phyloP scores from a whole-genome alignment of 768 basidiomycete genomes.

The Suillus variegatus region DNA sequence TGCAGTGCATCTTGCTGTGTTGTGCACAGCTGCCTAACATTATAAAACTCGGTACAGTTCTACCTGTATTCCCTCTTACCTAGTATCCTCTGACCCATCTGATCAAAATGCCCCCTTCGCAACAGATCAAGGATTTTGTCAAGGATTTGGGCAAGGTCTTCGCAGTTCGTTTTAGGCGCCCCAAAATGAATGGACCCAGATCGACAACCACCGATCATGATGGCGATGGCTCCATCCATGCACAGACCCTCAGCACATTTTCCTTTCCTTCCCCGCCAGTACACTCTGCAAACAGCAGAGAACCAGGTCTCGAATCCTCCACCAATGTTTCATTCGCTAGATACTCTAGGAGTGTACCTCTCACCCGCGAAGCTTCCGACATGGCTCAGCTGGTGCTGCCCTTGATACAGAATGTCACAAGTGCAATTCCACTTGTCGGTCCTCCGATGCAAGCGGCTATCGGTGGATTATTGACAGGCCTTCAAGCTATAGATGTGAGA shows the following conservation, averaged over 20 bases:
- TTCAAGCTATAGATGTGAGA: background rate
- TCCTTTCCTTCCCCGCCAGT: background rate
- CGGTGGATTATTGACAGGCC: background rate
- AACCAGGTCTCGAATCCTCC: background rate
- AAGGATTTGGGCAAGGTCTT: background rate
- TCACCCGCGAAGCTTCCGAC: background rate
- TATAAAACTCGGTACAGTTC: background rate
- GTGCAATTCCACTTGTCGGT: background rate
- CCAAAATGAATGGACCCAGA: background rate
- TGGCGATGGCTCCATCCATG: background rate
- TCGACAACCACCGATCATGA: background rate
- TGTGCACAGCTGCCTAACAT: background rate
- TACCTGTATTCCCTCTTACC: background rate
- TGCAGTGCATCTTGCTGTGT: background rate
- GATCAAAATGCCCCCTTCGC: background rate
- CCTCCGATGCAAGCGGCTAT: background rate
- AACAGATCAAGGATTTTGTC: too few relatives aligned
- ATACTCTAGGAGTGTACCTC: background rate
- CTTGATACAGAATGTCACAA: background rate
- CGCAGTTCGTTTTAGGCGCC: background rate
- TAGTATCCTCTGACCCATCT: background rate
- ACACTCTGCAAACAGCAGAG: background rate
- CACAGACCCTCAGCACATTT: background rate
- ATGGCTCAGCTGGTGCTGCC: background rate
- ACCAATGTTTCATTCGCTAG: background rate